Base-by-base conservation (phyloP, 1,139 yeast species). In the Groenewaldozyma auringiensis region DNA sequence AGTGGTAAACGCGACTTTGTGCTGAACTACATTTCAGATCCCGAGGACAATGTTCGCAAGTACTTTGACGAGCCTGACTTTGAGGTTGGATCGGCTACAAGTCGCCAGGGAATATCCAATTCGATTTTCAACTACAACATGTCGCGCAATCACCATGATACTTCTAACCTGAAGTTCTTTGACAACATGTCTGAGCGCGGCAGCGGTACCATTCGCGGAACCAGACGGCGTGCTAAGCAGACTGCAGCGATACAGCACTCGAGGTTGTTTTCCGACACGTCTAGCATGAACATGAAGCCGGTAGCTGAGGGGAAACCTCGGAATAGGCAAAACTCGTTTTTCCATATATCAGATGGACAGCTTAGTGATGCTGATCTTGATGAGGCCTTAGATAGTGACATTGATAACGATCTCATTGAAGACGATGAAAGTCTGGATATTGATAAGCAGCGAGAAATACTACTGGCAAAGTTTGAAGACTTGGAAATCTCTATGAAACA, bases 291-390 rank as follows among this genome's bases (percentile, higher is more conserved):
- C 9, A 25, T 11, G 11, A 25, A 25, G 29, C 29, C 9, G 11
- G 29, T 11, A 11, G 29, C 9, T 25, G 29, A 6, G 9, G 29
- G 29, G 6, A n/a, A n/a, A n/a, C n/a, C n/a, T n/a, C n/a, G n/a
- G n/a, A n/a, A n/a, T n/a, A 25, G 29, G 29, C 6, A 11, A 11
- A 25, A 25, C 29, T 25, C 29, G 11, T 25, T 25, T 25, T 25
- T 8, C 11, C 29, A 25, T 6, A 11, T 25, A 11, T 25, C 47
- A 4, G 54, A 50, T 33, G 50, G 51, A 1, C 51, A 47, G 20
- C 42, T 45, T 17, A 38, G 47, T 13, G 54, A 48, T 8, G 52
- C 42, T 31, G 50, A 50, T 32, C 46, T 43, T 17, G 51, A 47
- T 9, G 50, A 43, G 21, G 45, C 35, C 14, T 17, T 25, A 21